Percentiles rank a stretch among this genome's conserved stretches.
These are phyloP conservation scores for Golubevia sp. DNA, from an alignment of 1,284 basidiomycete species.

Conservation along the genomic window DNA sequence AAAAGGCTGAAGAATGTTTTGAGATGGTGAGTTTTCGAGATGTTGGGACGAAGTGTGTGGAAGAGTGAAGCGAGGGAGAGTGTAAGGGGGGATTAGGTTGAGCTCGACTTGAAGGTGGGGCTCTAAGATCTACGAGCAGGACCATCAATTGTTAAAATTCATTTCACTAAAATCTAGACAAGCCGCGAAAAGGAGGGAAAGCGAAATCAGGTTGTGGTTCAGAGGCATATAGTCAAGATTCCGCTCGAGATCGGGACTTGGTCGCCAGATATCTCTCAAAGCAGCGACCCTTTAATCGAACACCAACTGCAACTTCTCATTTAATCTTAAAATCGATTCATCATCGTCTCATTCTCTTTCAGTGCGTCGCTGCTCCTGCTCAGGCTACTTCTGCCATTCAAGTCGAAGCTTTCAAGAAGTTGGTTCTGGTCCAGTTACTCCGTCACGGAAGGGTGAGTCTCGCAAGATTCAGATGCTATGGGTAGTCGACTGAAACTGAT, in stretches of 20 bases:
- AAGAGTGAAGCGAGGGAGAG: no score
- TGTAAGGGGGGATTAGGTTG: no score
- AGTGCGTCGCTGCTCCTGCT: constrained; percentile 72
- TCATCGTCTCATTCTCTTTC: not conserved
- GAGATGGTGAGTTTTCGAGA: constrained; percentile 39
- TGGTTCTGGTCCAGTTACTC: constrained; percentile 75
- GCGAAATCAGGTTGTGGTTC: no score
- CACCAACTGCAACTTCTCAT: not conserved
- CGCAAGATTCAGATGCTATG: not conserved
- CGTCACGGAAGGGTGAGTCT: constrained; percentile 70
- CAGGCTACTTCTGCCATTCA: constrained; percentile 73
- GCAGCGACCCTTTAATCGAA: not conserved
- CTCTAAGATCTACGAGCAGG: no score
- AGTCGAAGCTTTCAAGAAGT: constrained; percentile 81
- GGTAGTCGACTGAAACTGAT: not conserved
- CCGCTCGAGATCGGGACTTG: not conserved
- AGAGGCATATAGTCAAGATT: not conserved
- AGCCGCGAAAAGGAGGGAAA: no score
- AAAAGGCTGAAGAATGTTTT: constrained; percentile 33
- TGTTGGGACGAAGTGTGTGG: no score
- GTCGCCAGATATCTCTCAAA: not conserved
- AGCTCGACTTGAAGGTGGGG: no score
- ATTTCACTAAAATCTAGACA: no score
- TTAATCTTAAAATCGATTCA: not conserved
- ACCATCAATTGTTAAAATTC: no score